phyloP scores from a whole-genome alignment of 495 filamentous ascomycete species.

The Daldinia vernicosa region DNA sequence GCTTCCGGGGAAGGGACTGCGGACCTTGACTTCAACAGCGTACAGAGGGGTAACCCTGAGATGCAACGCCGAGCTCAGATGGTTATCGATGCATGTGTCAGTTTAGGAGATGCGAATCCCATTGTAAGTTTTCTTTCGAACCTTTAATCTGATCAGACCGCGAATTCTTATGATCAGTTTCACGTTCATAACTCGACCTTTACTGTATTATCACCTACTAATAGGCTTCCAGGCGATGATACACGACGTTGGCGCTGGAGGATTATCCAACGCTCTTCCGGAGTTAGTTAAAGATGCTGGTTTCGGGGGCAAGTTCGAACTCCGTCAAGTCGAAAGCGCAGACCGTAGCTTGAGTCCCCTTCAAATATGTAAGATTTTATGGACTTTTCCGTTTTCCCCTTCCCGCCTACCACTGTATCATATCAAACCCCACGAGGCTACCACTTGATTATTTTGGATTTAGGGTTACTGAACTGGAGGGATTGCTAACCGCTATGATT shows the following conservation, averaged over 20 bases:
- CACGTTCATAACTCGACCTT: neutral
- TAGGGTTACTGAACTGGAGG: neutral
- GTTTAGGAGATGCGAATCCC: constrained; percentile 82
- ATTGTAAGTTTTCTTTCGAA: constrained; percentile 56
- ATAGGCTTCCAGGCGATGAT: constrained; percentile 70
- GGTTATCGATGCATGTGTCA: constrained; percentile 91
- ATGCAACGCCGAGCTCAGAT: constrained; percentile 89
- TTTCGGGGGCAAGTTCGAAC: constrained; percentile 86
- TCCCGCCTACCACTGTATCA: neutral
- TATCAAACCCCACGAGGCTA: neutral
- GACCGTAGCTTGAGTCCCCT: constrained; percentile 92
- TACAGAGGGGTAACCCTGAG: constrained; percentile 94
- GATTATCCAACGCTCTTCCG: constrained; percentile 90
- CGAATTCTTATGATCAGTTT: too few relatives aligned
- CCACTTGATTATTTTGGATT: neutral
- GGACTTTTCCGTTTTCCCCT: constrained; percentile 6
- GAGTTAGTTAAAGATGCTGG: constrained; percentile 93
- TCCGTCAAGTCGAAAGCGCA: constrained; percentile 88
- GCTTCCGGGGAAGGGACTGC: constrained; percentile 87
- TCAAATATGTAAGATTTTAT: constrained; percentile 54
- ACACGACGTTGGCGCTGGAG: constrained; percentile 96
- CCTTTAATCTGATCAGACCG: neutral
- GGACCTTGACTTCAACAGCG: constrained; percentile 93
- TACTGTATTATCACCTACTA: constrained; percentile 1
- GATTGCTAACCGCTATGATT: constrained; percentile 3